These are phyloP conservation scores for Chlorophyllum brunneum DNA, from an alignment of 768 basidiomycete genomes.

Conservation along the genomic window DNA sequence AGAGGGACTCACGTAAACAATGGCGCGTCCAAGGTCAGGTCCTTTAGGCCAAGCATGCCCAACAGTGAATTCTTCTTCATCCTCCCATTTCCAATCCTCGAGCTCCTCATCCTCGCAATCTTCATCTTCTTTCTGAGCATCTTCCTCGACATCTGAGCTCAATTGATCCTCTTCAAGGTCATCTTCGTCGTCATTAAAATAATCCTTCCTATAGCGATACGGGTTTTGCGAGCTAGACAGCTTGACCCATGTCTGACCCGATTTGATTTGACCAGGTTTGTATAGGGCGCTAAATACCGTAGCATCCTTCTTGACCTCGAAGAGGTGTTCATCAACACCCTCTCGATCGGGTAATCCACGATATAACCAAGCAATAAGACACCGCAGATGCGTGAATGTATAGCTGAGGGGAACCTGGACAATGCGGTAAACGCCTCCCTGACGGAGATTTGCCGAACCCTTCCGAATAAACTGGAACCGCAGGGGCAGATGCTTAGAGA, in stretches of 20 bases:
- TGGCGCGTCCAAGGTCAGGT: conserved; percentile 37
- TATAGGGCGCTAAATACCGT: conserved; percentile 35
- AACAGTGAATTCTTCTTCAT: conserved; percentile 64
- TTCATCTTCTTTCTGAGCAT: conserved; percentile 20
- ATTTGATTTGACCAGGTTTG: conserved; percentile 51
- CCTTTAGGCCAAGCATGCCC: conserved; percentile 56
- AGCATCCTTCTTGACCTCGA: conserved; percentile 53
- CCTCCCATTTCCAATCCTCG: conserved; percentile 62
- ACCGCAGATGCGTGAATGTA: conserved; percentile 61
- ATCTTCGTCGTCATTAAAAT: conserved; percentile 24
- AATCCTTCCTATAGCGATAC: conserved; percentile 37
- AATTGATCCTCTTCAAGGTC: conserved; percentile 35
- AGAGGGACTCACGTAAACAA: conserved; percentile 55
- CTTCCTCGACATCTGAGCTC: conserved; percentile 29
- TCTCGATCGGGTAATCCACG: conserved; percentile 22
- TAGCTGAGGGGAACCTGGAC: conserved; percentile 70
- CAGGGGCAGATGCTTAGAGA: conserved; percentile 58
- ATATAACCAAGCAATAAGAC: conserved; percentile 61
- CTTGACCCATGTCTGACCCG: conserved; percentile 42
- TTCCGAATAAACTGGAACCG: conserved; percentile 55
- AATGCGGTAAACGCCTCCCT: conserved; percentile 57
- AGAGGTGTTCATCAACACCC: conserved; percentile 46
- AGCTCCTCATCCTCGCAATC: conserved; percentile 25
- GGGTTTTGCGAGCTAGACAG: conserved; percentile 53
- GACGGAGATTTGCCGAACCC: conserved; percentile 21